These are phyloP conservation scores for Neurospora sp. DNA, from an alignment of 495 filamentous ascomycete species.

Conservation along the genomic window DNA sequence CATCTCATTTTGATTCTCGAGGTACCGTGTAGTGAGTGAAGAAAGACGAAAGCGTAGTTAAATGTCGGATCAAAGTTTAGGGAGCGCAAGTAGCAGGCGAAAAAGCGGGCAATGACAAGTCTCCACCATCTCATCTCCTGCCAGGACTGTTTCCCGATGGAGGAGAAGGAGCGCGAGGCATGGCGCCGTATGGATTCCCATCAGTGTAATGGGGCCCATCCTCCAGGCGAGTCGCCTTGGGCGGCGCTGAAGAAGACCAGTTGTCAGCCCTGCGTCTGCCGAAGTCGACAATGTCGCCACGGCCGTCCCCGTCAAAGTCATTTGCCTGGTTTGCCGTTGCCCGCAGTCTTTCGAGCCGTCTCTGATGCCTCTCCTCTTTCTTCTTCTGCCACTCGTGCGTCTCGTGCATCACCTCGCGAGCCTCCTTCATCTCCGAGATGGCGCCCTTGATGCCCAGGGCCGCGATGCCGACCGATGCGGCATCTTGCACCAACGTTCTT, in stretches of 20 bases:
- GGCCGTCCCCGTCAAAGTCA: constrained; percentile 7
- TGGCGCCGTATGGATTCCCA: constrained; percentile 40
- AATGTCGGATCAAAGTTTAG: not conserved
- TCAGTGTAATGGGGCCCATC: constrained; percentile 39
- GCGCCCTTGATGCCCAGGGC: constrained; percentile 80
- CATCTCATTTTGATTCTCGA: not conserved
- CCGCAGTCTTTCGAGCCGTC: constrained; percentile 28
- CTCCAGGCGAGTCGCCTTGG: constrained; percentile 22
- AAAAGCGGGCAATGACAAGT: not conserved
- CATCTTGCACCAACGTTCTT: constrained; percentile 65
- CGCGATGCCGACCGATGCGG: constrained; percentile 71
- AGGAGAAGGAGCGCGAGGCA: constrained; percentile 23
- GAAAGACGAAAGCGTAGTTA: constrained; percentile 1
- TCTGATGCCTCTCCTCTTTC: constrained; percentile 28
- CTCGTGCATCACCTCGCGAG: constrained; percentile 29
- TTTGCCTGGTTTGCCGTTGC: not conserved
- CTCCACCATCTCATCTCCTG: constrained; percentile 21
- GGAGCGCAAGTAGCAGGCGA: not conserved
- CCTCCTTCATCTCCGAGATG: constrained; percentile 51
- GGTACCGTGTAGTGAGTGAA: not conserved
- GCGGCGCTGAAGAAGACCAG: constrained; percentile 26
- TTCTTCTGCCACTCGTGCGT: constrained; percentile 33
- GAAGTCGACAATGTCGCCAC: constrained; percentile 13
- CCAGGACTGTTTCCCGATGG: constrained; percentile 30
- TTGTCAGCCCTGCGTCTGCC: constrained; percentile 33